phyloP scores from a whole-genome alignment of 768 basidiomycete genomes.

The Sporobolomyces roseus region DNA sequence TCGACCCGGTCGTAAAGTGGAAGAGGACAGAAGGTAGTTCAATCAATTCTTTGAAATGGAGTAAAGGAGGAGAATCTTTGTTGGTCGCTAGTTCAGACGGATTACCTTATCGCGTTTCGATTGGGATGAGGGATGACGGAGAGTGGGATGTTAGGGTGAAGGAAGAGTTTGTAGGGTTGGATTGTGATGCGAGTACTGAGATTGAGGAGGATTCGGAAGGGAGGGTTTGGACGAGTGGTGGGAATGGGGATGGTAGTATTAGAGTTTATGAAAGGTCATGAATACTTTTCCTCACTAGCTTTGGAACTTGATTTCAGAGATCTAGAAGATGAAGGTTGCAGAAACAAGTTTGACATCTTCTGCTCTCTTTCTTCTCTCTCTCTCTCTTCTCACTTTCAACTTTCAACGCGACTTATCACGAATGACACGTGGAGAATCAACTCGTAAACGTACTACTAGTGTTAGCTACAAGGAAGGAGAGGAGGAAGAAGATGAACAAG shows the following conservation, averaged over 20 bases:
- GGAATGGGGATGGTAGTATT: constrained; percentile 16
- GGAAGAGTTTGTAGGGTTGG: constrained; percentile 32
- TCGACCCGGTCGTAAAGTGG: not conserved
- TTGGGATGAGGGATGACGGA: not conserved
- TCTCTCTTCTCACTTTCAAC: no score
- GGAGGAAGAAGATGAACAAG: no score
- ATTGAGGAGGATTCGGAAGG: constrained; percentile 1
- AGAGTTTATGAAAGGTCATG: constrained; percentile 20
- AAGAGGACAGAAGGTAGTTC: constrained; percentile 7
- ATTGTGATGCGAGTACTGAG: constrained; percentile 20
- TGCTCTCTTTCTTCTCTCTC: no score
- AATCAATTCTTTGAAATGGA: not conserved
- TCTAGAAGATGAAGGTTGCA: no score
- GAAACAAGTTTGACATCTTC: no score
- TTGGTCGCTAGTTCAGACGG: constrained; percentile 31
- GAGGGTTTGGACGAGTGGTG: constrained; percentile 20
- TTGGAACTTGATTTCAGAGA: no score
- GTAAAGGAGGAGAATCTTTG: not conserved
- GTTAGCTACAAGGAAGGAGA: no score
- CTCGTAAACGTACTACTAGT: no score
- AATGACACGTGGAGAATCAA: no score
- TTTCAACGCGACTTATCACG: no score
- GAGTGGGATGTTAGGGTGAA: not conserved
- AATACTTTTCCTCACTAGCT: no score
- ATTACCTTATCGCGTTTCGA: constrained; percentile 21